Base-by-base conservation (phyloP, 2,329 filamentous ascomycete species). In the Aspergillus ochraceoroseus region DNA sequence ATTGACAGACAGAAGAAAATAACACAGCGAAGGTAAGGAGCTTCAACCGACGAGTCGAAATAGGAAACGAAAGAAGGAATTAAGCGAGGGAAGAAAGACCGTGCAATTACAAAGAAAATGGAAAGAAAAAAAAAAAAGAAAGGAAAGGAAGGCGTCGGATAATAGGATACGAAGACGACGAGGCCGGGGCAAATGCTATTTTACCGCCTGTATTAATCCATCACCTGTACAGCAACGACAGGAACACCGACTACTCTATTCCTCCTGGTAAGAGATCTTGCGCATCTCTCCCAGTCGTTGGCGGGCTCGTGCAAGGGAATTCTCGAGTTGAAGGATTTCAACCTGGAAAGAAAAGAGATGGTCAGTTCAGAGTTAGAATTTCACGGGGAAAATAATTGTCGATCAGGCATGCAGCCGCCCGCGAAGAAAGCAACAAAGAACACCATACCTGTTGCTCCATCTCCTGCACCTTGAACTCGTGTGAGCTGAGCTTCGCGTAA, bases 401-500 rank as follows among this genome's bases (percentile, higher is more conserved):
- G n/a, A n/a, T n/a, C n/a, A n/a, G n/a, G n/a, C n/a, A n/a, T n/a
- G n/a, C n/a, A n/a, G n/a, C n/a, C n/a, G n/a, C n/a, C n/a, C n/a
- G n/a, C n/a, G n/a, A n/a, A 22, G 23, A 14, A 40, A 34, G 12
- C 9, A 14, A 18, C 18, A 19, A 36, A 28, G 13, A n/a, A 19
- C 3, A 3, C 75, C 77, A 57, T 75, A 95, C 89, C 85, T 98
- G 92, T 63, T 98, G 92, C 71, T 98, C 92, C 92, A 98, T 98
- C 71, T 98, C 89, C 56, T 84, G 79, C 36, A 95, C 88, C 76
- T 98, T 98, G 75, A 98, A 96, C 70, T 98, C 92, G 67, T 95
- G 90, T 20, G 84, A 81, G 47, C 86, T 89, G 32, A 98, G 72
- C 70, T 88, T 86, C 29, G 77, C 74, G 67, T 96, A 98, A 65